Conservation (phyloP, 768 basidiomycete genomes). For the Lepiota subincarnata region DNA sequence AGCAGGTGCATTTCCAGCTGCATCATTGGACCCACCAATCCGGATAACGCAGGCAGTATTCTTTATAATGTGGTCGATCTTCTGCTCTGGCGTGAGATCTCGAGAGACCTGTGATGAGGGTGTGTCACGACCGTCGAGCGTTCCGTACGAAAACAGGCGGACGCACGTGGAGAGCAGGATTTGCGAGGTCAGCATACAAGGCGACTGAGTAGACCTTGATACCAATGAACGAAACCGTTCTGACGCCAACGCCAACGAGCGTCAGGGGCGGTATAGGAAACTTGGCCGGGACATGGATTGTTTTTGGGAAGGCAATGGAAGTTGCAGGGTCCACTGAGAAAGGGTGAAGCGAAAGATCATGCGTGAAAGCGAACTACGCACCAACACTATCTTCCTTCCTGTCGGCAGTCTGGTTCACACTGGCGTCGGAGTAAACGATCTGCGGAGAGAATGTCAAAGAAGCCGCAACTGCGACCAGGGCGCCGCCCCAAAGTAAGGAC, state of each 20-base stretch:
- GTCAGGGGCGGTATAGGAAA: conserved; percentile 57
- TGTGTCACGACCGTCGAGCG: conserved; percentile 3
- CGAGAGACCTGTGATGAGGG: conserved; percentile 46
- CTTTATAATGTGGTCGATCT: conserved; percentile 61
- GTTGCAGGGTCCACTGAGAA: conserved; percentile 67
- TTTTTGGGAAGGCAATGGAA: conserved; percentile 67
- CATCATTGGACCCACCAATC: conserved; percentile 46
- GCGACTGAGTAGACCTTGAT: conserved; percentile 88
- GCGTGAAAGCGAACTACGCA: conserved; percentile 12
- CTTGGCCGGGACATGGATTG: conserved; percentile 60
- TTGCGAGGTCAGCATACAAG: conserved; percentile 82
- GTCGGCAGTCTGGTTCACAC: conserved; percentile 3
- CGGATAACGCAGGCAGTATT: conserved; percentile 71
- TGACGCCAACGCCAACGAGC: conserved; percentile 80
- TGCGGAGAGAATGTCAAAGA: conserved; percentile 19
- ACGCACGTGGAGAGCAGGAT: conserved; percentile 55
- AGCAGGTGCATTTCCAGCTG: not conserved
- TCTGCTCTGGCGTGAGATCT: conserved; percentile 60
- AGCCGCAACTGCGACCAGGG: conserved; percentile 22
- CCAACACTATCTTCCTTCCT: conserved; percentile 15
- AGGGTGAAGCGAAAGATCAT: not conserved
- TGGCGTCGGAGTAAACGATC: conserved; percentile 43
- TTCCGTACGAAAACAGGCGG: not conserved
- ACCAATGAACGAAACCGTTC: conserved; percentile 84
- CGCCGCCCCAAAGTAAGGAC: conserved; percentile 27